Base-by-base conservation (phyloP, 2,329 filamentous ascomycete species). In the Fusarium beomiforme region DNA sequence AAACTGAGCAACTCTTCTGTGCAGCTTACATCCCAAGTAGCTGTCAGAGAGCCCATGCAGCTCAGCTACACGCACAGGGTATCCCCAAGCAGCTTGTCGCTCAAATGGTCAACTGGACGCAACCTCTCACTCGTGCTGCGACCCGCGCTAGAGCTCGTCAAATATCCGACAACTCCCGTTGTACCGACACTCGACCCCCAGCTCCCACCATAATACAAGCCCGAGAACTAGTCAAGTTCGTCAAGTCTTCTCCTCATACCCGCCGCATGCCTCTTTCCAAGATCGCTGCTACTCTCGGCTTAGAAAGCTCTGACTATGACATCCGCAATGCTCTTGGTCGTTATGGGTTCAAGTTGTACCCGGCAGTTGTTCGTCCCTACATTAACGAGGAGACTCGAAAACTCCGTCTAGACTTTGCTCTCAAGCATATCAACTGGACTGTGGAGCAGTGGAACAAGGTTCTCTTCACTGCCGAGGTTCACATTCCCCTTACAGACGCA, bases 381-480 rank as follows among this genome's bases (percentile, higher is more conserved):
- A 72, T 72, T 47, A 24, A 47, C 37, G 53, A 72, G 21, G 21
- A 57, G 24, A 43, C 41, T n/a, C 60, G 61, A 14, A 36, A 62
- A 31, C 44, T 59, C 21, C 69, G 69, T 9, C 60, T 72, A 6
- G 26, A 39, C n/a, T 72, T 66, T 24, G 69, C 69, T 19, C 36
- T 26, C 1, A 24, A 42, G 13, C 69, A 72, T 42, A 36, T 59
- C 42, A 33, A 67, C 11, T 72, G 65, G 60, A 72, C 60, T 14
- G 12, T 50, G 11, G 69, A 72, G 10, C 53, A 72, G 33, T 72
- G 69, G 69, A 37, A 59, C 29, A 62, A 51, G 8, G 61, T 72
- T 36, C 31, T 72, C 2, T 72, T 69, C 44, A 47, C 62, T 39
- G 49, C 23, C 11, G 61, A 72, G n/a, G 49, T 46, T 17, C 47